Conservation (phyloP, 2,329 filamentous ascomycete genomes). For the Colletotrichum sp. region DNA sequence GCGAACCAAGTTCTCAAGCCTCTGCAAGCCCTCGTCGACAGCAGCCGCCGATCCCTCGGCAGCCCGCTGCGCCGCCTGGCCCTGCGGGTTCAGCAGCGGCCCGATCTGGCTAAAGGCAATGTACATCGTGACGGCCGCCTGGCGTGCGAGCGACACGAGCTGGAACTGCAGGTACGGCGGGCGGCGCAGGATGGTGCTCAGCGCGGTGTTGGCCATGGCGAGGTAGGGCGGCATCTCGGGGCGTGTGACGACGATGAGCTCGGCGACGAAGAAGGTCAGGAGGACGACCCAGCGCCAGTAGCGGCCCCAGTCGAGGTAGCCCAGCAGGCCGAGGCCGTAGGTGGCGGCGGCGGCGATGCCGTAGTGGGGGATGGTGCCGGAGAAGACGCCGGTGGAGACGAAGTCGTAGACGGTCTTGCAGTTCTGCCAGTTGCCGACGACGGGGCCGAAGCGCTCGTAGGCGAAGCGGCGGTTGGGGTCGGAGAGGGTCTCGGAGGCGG, state of each 20-base stretch:
- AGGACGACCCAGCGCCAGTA: constrained; percentile 70
- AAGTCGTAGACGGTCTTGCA: constrained; percentile 76
- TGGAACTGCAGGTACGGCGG: constrained; percentile 85
- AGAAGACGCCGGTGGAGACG: constrained; percentile 68
- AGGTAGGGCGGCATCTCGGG: constrained; percentile 54
- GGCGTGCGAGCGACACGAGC: constrained; percentile 75
- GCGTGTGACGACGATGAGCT: constrained; percentile 61
- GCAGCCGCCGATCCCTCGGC: constrained; percentile 27
- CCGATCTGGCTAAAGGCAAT: constrained; percentile 85
- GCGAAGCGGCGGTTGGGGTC: constrained; percentile 81
- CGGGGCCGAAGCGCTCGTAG: constrained; percentile 87
- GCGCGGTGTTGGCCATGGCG: constrained; percentile 47
- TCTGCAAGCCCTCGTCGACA: constrained; percentile 58
- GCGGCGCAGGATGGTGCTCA: constrained; percentile 45
- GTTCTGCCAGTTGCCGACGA: constrained; percentile 68
- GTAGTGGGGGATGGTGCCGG: constrained; percentile 66
- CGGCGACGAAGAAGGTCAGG: constrained; percentile 57
- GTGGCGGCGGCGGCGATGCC: constrained; percentile 60
- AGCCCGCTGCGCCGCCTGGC: constrained; percentile 30
- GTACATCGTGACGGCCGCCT: constrained; percentile 78
- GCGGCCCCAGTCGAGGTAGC: constrained; percentile 71
- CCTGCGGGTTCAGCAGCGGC: constrained; percentile 61
- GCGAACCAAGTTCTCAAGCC: constrained; percentile 65
- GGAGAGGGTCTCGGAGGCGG: constrained; percentile 81
- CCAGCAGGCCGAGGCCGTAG: constrained; percentile 66